Evolutionary conservation across 1,284 basidiomycete species (phyloP).

Genomic region (Ganoderma leucocontextum): DNA sequence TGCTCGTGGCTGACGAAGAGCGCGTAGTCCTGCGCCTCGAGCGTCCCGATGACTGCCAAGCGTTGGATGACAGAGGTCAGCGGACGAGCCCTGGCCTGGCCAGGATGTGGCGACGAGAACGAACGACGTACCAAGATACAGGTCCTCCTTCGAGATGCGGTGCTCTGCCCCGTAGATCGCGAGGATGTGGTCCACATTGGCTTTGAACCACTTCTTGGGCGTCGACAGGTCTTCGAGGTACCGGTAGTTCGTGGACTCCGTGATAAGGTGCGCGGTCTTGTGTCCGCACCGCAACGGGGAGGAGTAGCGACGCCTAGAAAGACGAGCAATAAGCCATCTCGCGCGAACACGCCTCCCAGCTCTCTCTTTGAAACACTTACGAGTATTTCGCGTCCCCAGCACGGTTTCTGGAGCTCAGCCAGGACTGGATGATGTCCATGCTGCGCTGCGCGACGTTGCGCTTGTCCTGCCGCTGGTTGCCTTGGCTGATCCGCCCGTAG

Average conservation of each 20-base stretch:
- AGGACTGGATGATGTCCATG: conserved; percentile 62
- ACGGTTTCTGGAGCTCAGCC: conserved; percentile 53
- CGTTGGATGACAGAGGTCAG: not conserved
- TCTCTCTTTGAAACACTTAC: conserved; percentile 39
- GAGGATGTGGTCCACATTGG: conserved; percentile 71
- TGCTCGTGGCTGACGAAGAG: conserved; percentile 76
- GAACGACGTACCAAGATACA: conserved; percentile 65
- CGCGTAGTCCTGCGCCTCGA: conserved; percentile 73
- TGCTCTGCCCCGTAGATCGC: conserved; percentile 60
- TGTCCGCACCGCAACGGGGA: conserved; percentile 69
- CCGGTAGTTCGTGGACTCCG: conserved; percentile 72
- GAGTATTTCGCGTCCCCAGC: conserved; percentile 41
- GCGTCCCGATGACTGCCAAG: conserved; percentile 68
- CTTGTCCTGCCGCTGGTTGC: conserved; percentile 57
- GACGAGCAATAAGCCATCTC: not conserved
- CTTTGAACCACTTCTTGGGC: conserved; percentile 76
- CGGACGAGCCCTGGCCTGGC: too few species aligned
- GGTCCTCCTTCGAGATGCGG: conserved; percentile 71
- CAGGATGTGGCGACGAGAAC: not conserved
- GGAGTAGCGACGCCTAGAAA: conserved; percentile 56
- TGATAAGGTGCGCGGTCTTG: conserved; percentile 69
- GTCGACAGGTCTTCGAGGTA: conserved; percentile 68
- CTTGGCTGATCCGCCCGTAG: conserved; percentile 59
- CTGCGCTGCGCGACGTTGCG: conserved; percentile 62
- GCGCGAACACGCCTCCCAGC: conserved; percentile 4